Evolutionary conservation across 1,139 yeast species (phyloP).

Genomic region (Insectozyma bohioensis): DNA sequence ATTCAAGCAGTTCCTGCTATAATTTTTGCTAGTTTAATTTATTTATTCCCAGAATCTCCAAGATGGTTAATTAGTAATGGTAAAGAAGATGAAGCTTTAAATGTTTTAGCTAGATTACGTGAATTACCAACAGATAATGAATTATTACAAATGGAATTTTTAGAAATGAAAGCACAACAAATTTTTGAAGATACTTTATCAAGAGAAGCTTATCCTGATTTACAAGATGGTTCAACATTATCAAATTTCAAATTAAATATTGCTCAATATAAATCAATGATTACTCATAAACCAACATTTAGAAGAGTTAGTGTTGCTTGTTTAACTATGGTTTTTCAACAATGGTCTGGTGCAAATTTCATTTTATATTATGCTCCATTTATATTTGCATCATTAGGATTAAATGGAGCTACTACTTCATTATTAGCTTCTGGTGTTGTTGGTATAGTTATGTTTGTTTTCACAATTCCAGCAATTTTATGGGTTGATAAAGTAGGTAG

Average conservation of each 20-base stretch:
- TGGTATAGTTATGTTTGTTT: constrained; percentile 41
- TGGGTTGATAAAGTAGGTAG: constrained; percentile 19
- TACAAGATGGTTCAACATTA: constrained; percentile 15
- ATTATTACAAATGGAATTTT: constrained; percentile 19
- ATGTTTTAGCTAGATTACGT: constrained; percentile 24
- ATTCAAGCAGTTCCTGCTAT: constrained; percentile 26
- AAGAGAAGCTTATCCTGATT: constrained; percentile 12
- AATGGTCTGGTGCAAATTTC: constrained; percentile 71
- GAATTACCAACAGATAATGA: constrained; percentile 13
- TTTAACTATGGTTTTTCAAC: constrained; percentile 63
- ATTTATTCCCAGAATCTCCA: constrained; percentile 22
- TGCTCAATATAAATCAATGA: constrained; percentile 16
- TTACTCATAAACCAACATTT: constrained; percentile 18
- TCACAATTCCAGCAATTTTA: constrained; percentile 37
- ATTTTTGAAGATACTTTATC: constrained; percentile 17
- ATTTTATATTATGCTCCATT: constrained; percentile 64
- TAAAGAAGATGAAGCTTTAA: constrained; percentile 18
- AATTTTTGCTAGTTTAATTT: constrained; percentile 18
- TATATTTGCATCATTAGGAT: constrained; percentile 19
- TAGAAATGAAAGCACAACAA: constrained; percentile 22
- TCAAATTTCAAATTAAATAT: constrained; percentile 14
- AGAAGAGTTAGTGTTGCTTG: constrained; percentile 61
- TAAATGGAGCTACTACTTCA: constrained; percentile 19
- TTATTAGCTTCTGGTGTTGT: constrained; percentile 50
- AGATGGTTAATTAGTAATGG: constrained; percentile 22